Evolutionary conservation across 345 rosid genomes (phyloP), one percentile per base, ranked within the genome.

Genomic region (Arabidopsis suecica): DNA sequence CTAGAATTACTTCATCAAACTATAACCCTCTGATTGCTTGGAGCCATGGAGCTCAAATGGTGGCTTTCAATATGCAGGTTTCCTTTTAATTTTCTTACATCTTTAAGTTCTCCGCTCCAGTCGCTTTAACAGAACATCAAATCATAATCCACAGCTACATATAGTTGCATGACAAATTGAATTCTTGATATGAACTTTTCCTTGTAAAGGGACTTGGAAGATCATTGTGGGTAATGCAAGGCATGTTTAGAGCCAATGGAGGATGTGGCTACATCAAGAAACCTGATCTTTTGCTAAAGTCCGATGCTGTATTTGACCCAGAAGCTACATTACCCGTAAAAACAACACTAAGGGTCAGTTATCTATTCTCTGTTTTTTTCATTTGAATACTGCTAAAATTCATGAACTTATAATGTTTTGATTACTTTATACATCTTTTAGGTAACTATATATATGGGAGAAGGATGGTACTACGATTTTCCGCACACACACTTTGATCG

Each of bases 21-120:
- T 93, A 93, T 81, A 91, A 91, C 62, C 98, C 98, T 0, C 76
- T 91, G 0, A 83, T 88, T 70, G 98, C 85, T 3, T 91, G 98
- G 98, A 88, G 84, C 65, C 97, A 91, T 77, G 98, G 98, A 58
- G 97, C 97, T 85, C 98, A 93, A 82, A 93, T 93, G 98, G 97
- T 93, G 73, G 98, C 98, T 64, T 93, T 93, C 70, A 93, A 93
- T 66, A 93, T 93, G 98, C 96, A 93, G 98, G 96, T 84, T 53
- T 65, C 47, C 38, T 68, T 58, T 56, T 56, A 16, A 3, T 45
- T 25, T 3, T 51, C 49, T 66, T 44, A 55, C 65, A 69, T 42
- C 20, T 56, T 12, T 1, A 55, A 23, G 22, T 67, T 50, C 3
- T 53, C 48, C 50, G n/a, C n/a, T 44, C 41, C 30, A 56, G 10